Evolutionary conservation across 495 filamentous ascomycete species (phyloP), one percentile per base, ranked within the genome.

Genomic region (Talaromyces proteolyticus): DNA sequence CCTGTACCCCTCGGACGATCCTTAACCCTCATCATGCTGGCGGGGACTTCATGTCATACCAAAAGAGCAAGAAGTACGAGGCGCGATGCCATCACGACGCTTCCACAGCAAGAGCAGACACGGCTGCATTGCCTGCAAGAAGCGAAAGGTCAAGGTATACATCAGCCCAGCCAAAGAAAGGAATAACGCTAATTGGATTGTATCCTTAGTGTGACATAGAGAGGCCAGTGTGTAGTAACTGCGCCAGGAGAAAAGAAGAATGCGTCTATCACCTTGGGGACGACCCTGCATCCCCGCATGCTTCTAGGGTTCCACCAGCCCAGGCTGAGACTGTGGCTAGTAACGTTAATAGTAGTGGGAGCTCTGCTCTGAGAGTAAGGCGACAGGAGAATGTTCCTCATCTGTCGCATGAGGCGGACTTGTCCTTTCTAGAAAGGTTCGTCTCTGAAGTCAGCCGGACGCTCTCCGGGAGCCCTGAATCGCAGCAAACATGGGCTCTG

Each of bases 61-160:
- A n/a, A n/a, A n/a, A n/a, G n/a, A n/a, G n/a, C n/a, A n/a, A n/a
- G n/a, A n/a, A n/a, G n/a, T n/a, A n/a, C n/a, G n/a, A n/a, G n/a
- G n/a, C n/a, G 17, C 23, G n/a, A 45, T 45, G 43, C 43, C 43
- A 2, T 45, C 43, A 16, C 16, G 22, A 18, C 20, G 23, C 3
- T 45, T 45, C n/a, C 43, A 45, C 16, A 24, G 21, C 43, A 45
- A 45, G 17, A 45, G 17, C 17, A 23, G 43, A 34, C 43, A 45
- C 10, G 43, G 43, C 12, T 45, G 43, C 26, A 26, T 26, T 16
- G 21, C 20, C 4, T 45, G 43, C 24, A 45, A 45, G 22, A 19
- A 18, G 23, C 23, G 43, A 45, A 45, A 17, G 18, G 43, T 45
- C 5, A 45, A 45, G 43, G 43, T 45, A 14, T 34, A 34, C 4